phyloP scores from a whole-genome alignment of 768 basidiomycete genomes.

The Boletellus emodensis region DNA sequence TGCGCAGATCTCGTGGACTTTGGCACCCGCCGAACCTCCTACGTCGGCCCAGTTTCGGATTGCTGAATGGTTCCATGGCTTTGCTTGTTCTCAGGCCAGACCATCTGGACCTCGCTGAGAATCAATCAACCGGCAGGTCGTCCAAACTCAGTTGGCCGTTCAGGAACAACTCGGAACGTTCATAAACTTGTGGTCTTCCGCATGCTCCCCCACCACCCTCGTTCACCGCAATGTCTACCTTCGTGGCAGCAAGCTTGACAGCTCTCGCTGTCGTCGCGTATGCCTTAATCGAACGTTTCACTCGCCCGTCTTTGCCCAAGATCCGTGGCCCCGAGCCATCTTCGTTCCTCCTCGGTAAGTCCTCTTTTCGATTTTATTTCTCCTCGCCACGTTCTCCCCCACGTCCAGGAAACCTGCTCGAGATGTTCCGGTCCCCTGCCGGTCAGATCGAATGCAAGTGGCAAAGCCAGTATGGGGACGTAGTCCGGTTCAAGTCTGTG shows the following conservation, averaged over 20 bases:
- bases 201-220: too few relatives aligned
- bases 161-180: too few relatives aligned
- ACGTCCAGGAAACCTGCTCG: slow-evolving; percentile 9
- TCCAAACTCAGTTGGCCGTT: too few relatives aligned
- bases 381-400: neutral
- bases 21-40: too few relatives aligned
- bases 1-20: too few relatives aligned
- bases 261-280: slow-evolving; percentile 2
- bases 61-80: too few relatives aligned
- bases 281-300: neutral
- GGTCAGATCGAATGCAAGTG: slow-evolving; percentile 27
- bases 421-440: slow-evolving; percentile 22
- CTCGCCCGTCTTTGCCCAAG: neutral
- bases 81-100: too few relatives aligned
- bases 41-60: too few relatives aligned
- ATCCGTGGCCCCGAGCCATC: neutral
- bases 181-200: too few relatives aligned
- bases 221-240: too few relatives aligned
- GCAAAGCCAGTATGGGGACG: slow-evolving; percentile 27
- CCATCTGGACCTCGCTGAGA: too few relatives aligned
- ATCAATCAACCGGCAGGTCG: too few relatives aligned
- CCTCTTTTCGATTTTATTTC: neutral
- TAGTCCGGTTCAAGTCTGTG: slow-evolving; percentile 26
- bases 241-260: neutral
- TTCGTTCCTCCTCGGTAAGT: neutral